phyloP scores from a whole-genome alignment of 2,329 filamentous ascomycete species.

The Alternaria burnsii region DNA sequence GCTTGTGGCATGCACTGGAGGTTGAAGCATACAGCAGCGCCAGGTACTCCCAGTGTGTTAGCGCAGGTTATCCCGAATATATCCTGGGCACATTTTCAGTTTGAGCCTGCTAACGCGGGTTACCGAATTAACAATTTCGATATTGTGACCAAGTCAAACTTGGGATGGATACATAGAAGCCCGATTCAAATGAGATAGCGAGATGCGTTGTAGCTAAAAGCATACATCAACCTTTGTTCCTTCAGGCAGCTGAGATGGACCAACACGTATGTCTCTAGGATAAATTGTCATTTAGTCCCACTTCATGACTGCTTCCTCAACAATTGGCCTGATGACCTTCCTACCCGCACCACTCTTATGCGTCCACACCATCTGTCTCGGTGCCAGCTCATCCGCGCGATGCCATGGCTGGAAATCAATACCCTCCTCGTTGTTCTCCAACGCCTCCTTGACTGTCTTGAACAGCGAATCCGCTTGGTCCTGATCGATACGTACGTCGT shows the following conservation, averaged over 20 bases:
- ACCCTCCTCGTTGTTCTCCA: constrained; percentile 51
- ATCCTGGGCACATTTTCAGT: no score
- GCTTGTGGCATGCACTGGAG: no score
- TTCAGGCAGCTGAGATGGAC: neutral
- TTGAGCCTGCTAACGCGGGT: no score
- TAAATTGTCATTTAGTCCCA: constrained; percentile 46
- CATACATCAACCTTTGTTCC: neutral
- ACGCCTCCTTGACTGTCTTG: constrained; percentile 50
- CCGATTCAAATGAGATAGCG: neutral
- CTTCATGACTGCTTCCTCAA: constrained; percentile 54
- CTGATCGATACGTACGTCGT: constrained; percentile 56
- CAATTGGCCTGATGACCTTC: constrained; percentile 57
- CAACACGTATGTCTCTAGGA: neutral
- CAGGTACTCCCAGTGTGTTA: no score
- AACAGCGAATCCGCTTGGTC: constrained; percentile 56
- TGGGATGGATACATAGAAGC: neutral
- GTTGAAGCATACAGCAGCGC: neutral
- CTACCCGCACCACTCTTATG: constrained; percentile 53
- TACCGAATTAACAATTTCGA: neutral
- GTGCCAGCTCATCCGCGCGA: constrained; percentile 52
- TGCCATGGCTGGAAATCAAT: constrained; percentile 57
- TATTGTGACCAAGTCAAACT: neutral
- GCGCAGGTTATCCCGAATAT: no score
- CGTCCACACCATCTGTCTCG: constrained; percentile 59
- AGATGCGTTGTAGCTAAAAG: neutral